Evolutionary conservation across 495 filamentous ascomycete genomes (phyloP), one percentile per base, ranked within the genome.

Genomic region (Symbiotaphrina buchneri): DNA sequence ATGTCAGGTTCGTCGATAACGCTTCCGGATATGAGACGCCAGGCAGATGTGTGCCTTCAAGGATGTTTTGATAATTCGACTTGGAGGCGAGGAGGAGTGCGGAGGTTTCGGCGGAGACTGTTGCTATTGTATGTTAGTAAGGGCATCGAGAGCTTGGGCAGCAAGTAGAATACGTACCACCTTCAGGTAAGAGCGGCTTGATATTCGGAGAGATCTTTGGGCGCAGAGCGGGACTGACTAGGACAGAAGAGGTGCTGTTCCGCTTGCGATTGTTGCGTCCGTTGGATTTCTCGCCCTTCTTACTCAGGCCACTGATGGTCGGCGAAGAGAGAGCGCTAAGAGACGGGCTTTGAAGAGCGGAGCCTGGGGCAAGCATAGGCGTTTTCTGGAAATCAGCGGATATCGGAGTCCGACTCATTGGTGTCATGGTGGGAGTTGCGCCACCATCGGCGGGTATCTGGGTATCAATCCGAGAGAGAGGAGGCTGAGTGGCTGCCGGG

Each of bases 21-120:
- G 80, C 74, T 41, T 79, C 76, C 0, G 87, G 87, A 39, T 93
- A 97, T 1, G 71, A 77, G 16, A 97, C 74, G 7, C 87, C 87
- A 0, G 80, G 81, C 3, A 92, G 68, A 26, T 75, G 68, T 24
- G 74, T 95, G 26, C 87, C 87, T 46, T 95, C 85, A 18, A 97
- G 53, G 32, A 97, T 87, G 44, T 93, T 87, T 47, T 97, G 87
- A 45, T 97, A 97, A 47, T 97, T 97, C 13, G 83, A 93, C 45
- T 94, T 94, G 20, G 76, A 77, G 7, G 85, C 80, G 15, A 97
- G 59, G 27, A 94, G 63, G 16, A 85, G 67, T 10, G 85, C 83
- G 10, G 84, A 79, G 1, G 76, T 67, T 39, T 90, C 61, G 28
- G 67, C 65, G 10, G 58, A 50, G 17, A 52, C 28, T 46, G 31